Evolutionary conservation across 75 land plant genomes (phyloP).

Genomic region (Cunninghamia lanceolata): DNA sequence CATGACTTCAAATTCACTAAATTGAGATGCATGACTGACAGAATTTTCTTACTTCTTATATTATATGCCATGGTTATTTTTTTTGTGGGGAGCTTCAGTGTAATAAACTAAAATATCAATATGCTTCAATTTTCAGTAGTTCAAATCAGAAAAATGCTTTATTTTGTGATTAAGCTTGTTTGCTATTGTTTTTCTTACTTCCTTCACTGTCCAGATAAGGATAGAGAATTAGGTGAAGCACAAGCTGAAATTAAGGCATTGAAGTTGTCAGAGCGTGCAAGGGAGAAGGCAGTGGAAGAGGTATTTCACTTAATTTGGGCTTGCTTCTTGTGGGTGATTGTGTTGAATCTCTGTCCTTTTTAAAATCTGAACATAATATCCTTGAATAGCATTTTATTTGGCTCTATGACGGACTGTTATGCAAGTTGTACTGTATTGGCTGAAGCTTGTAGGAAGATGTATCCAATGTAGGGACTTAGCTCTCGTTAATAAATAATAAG

Average conservation of each 20-base stretch:
- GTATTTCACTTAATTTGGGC: conserved; percentile 27
- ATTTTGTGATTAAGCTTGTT: not conserved
- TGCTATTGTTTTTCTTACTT: not conserved
- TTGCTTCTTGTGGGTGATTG: not conserved
- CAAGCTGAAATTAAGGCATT: conserved; percentile 81
- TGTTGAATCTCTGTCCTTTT: not conserved
- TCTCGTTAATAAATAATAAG: not conserved
- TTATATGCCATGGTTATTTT: not conserved
- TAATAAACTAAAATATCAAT: not conserved
- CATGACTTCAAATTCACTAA: not conserved
- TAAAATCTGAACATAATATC: not conserved
- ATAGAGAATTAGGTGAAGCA: conserved; percentile 82
- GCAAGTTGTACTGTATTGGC: not conserved
- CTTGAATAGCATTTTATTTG: not conserved
- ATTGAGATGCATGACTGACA: not conserved
- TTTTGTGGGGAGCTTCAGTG: not conserved
- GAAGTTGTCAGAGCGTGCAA: conserved; percentile 61
- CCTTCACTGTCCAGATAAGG: conserved; percentile 61
- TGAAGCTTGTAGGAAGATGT: not conserved
- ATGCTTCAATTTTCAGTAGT: not conserved
- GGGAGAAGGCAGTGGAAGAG: conserved; percentile 92
- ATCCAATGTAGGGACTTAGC: not conserved
- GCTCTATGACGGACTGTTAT: not conserved
- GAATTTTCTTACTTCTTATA: not conserved
- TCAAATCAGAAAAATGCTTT: not conserved